These are phyloP conservation scores for Daldinia vernicosa DNA, from an alignment of 495 filamentous ascomycete species.

Conservation along the genomic window DNA sequence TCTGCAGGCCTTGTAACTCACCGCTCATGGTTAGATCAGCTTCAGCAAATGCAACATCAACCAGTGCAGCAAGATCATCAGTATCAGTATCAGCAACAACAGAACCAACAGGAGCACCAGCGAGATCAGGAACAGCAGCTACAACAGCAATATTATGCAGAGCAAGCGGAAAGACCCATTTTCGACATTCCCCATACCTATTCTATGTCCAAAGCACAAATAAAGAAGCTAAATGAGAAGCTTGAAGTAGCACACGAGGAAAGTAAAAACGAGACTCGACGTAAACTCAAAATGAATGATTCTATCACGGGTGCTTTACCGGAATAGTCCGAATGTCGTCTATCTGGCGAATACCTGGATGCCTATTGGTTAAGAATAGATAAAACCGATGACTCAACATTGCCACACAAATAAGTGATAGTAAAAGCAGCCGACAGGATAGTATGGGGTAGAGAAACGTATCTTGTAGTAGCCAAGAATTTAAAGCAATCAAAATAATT, in stretches of 20 bases:
- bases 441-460: too few species aligned
- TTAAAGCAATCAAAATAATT: too few species aligned
- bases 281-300: too few species aligned
- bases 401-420: too few species aligned
- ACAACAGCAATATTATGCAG: neutral
- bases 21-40: conserved; percentile 9
- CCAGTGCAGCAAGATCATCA: neutral
- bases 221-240: neutral
- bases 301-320: too few species aligned
- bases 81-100: neutral
- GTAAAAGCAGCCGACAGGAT: too few species aligned
- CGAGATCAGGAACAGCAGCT: neutral
- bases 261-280: neutral
- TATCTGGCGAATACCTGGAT: too few species aligned
- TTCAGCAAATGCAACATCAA: neutral
- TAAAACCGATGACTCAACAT: too few species aligned
- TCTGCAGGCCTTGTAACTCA: neutral
- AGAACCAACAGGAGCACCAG: too few species aligned
- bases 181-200: neutral
- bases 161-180: neutral
- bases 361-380: too few species aligned
- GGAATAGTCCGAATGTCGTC: too few species aligned
- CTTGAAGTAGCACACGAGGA: neutral
- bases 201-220: neutral
- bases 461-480: too few species aligned